phyloP scores from a whole-genome alignment of 2,329 filamentous ascomycete species.

The Balansia obtecta region DNA sequence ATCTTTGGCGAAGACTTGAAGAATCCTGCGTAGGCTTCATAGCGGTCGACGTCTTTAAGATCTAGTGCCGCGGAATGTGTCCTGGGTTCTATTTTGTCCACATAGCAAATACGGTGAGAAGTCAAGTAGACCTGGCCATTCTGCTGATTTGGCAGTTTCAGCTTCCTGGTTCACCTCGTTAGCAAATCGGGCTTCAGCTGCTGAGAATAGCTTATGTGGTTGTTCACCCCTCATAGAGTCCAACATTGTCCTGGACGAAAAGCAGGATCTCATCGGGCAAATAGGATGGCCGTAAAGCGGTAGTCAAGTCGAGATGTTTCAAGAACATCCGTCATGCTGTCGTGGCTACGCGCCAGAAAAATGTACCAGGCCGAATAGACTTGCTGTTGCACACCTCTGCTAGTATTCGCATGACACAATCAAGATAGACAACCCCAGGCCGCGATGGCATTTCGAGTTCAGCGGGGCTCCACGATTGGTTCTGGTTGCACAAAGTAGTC shows the following conservation, averaged over 20 bases:
- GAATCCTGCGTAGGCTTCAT: conserved; percentile 88
- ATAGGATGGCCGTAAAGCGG: conserved; percentile 84
- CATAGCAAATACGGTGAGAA: conserved; percentile 89
- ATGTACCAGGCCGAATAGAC: background rate
- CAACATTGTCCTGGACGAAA: conserved; percentile 95
- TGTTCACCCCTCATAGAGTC: conserved; percentile 88
- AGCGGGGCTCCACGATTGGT: background rate
- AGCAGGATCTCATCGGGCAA: conserved; percentile 87
- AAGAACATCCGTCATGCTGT: conserved; percentile 80
- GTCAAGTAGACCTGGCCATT: conserved; percentile 95
- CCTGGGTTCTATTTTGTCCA: conserved; percentile 76
- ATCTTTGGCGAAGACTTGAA: conserved; percentile 92
- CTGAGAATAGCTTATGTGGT: background rate
- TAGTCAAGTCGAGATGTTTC: conserved; percentile 90
- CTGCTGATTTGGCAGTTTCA: conserved; percentile 86
- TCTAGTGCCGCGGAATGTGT: conserved; percentile 76
- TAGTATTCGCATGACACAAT: background rate
- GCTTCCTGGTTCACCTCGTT: conserved; percentile 55
- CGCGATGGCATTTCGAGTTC: too few species aligned
- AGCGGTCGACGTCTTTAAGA: conserved; percentile 79
- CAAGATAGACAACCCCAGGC: background rate
- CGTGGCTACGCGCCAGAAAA: conserved; percentile 8
- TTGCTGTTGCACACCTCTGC: background rate
- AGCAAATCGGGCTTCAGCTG: background rate
- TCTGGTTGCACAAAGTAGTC: too few species aligned